These are phyloP conservation scores for Echeveria elegans DNA, from an alignment of 164 flowering plant species.

Conservation along the genomic window DNA sequence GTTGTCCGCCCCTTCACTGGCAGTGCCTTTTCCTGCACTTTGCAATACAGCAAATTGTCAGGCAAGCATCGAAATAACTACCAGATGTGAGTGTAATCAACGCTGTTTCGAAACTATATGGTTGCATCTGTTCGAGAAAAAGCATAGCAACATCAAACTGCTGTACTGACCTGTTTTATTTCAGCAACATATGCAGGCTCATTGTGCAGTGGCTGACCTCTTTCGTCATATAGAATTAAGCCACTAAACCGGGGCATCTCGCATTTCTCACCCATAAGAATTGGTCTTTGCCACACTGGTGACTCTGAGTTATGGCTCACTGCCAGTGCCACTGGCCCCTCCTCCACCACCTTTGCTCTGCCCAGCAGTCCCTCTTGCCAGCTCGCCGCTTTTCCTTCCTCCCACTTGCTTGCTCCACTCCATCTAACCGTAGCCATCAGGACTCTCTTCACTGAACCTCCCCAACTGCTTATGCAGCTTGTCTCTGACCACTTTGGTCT, in stretches of 20 bases:
- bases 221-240: conserved; percentile 58
- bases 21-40: conserved; percentile 21
- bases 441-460: conserved; percentile 25
- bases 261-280: conserved; percentile 76
- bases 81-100: neutral
- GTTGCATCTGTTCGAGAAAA: neutral
- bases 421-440: conserved; percentile 41
- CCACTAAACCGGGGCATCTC: conserved; percentile 85
- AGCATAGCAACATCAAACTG: neutral
- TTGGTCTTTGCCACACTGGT: conserved; percentile 88
- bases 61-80: neutral
- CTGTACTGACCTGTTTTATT: conserved; percentile 11
- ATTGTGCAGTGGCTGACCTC: conserved; percentile 33
- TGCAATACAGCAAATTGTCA: neutral
- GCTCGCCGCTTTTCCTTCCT: conserved; percentile 12
- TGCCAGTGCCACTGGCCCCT: conserved; percentile 22
- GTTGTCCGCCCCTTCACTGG: conserved; percentile 26
- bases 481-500: conserved; percentile 11
- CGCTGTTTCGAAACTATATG: neutral
- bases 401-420: conserved; percentile 46
- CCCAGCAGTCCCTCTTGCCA: conserved; percentile 22
- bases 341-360: conserved; percentile 6
- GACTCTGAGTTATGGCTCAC: conserved; percentile 35
- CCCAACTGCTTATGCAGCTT: conserved; percentile 15
- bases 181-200: conserved; percentile 8